These are phyloP conservation scores for Phaseolus coccineus DNA, from an alignment of 331 rosid genomes.

Conservation along the genomic window DNA sequence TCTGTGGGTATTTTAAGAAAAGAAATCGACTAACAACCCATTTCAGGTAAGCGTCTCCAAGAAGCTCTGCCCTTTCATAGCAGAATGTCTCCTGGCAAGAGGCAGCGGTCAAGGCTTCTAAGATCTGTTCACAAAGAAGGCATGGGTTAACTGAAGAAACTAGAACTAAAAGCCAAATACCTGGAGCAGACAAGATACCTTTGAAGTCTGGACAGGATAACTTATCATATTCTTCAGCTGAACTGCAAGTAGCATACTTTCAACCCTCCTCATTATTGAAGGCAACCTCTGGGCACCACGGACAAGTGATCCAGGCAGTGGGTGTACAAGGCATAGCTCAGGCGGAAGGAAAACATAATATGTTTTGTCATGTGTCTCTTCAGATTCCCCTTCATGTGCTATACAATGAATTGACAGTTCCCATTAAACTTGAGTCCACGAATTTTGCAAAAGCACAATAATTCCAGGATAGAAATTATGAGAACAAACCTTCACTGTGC, in stretches of 20 bases:
- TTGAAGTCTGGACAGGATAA: slow-evolving; percentile 74
- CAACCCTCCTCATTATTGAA: slow-evolving; percentile 98
- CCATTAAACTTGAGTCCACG: slow-evolving; percentile 40
- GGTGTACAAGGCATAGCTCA: slow-evolving; percentile 91
- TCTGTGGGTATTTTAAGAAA: slow-evolving; percentile 95
- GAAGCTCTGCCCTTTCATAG: slow-evolving; percentile 99
- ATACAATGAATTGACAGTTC: slow-evolving; percentile 42
- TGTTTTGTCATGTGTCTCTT: slow-evolving; percentile 85
- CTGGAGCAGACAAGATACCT: slow-evolving; percentile 61
- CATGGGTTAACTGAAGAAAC: slow-evolving; percentile 43
- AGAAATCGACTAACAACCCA: slow-evolving; percentile 99
- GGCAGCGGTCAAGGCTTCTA: slow-evolving; percentile 99
- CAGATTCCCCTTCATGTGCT: slow-evolving; percentile 83
- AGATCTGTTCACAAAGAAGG: slow-evolving; percentile 66
- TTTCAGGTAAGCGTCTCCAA: slow-evolving; percentile 97
- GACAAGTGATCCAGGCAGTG: slow-evolving; percentile 92
- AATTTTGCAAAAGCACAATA: slow-evolving; percentile 28
- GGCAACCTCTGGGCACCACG: slow-evolving; percentile 99
- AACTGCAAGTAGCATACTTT: slow-evolving; percentile 96
- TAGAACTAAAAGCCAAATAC: slow-evolving; percentile 38
- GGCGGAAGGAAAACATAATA: slow-evolving; percentile 98
- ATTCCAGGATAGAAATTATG: slow-evolving; percentile 27
- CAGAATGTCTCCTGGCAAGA: slow-evolving; percentile 99
- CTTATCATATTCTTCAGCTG: slow-evolving; percentile 79
- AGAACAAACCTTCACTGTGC: slow-evolving; percentile 77